Percentiles rank a stretch among this genome's conserved stretches.
Evolutionary conservation across 2,329 filamentous ascomycete genomes (phyloP).

Genomic region (Hypoxylon sp.): DNA sequence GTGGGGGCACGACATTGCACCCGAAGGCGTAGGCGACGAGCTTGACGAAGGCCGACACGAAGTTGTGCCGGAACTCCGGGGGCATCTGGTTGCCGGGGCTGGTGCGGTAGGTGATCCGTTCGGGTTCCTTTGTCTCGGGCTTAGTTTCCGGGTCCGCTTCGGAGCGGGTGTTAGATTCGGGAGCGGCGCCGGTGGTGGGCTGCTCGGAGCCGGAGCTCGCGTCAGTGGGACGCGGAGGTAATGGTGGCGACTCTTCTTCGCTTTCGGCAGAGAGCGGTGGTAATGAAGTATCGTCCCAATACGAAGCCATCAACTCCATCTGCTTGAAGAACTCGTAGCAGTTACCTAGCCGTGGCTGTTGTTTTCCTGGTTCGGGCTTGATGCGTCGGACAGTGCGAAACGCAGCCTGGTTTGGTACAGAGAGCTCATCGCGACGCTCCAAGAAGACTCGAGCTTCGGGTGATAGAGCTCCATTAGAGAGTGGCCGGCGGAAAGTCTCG

Average conservation of each 20-base stretch:
- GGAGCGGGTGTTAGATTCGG: slow-evolving; percentile 39
- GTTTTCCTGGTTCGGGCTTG: slow-evolving; percentile 66
- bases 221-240: slow-evolving; percentile 34
- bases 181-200: slow-evolving; percentile 33
- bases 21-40: slow-evolving; percentile 75
- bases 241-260: slow-evolving; percentile 27
- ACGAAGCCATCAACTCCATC: slow-evolving; percentile 69
- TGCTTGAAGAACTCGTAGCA: slow-evolving; percentile 76
- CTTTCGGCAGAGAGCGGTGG: slow-evolving; percentile 38
- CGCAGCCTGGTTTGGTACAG: slow-evolving; percentile 67
- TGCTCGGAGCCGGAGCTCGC: slow-evolving; percentile 40
- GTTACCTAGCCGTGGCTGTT: slow-evolving; percentile 69
- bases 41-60: slow-evolving; percentile 72
- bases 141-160: slow-evolving; percentile 37
- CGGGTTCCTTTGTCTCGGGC: slow-evolving; percentile 19
- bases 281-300: slow-evolving; percentile 72
- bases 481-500: slow-evolving; percentile 60
- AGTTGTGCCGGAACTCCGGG: slow-evolving; percentile 67
- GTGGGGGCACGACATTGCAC: slow-evolving; percentile 69
- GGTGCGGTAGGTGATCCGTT: slow-evolving; percentile 59
- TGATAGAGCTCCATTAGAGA: slow-evolving; percentile 67
- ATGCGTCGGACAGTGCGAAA: slow-evolving; percentile 73
- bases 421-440: slow-evolving; percentile 70
- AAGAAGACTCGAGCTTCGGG: slow-evolving; percentile 70
- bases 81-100: slow-evolving; percentile 69